Percentiles rank a stretch among this genome's conserved stretches.
Conservation (phyloP, 345 rosid genomes). For the Hirschfeldia incana region DNA sequence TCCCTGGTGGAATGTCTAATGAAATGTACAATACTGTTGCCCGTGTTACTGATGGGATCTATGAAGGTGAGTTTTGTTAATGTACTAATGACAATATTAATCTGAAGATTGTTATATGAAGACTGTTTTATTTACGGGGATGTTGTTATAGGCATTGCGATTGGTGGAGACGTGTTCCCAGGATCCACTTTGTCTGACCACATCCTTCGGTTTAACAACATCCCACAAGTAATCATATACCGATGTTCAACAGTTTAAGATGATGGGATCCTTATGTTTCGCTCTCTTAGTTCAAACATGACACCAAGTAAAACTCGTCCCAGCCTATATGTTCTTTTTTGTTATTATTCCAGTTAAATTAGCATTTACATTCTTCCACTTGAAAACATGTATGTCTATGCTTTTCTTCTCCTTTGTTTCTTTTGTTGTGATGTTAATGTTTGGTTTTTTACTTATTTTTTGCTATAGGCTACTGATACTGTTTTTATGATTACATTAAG, state of each 20-base stretch:
- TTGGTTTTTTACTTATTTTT: neutral
- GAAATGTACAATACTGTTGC: no score
- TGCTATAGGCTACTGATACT: neutral
- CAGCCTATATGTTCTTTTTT: neutral
- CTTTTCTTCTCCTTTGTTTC: neutral
- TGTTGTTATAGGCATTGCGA: conserved; percentile 74
- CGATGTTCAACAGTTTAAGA: no score
- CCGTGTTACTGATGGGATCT: no score
- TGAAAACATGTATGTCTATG: neutral
- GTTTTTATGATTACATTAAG: neutral
- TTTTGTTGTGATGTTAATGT: neutral
- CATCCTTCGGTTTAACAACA: conserved; percentile 89
- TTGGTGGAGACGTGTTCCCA: conserved; percentile 98
- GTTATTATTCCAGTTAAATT: neutral
- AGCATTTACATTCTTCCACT: neutral
- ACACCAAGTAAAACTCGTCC: neutral
- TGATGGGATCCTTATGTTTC: no score
- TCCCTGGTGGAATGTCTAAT: no score
- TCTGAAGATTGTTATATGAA: no score
- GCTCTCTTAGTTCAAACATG: no score
- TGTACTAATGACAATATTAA: no score
- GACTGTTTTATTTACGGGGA: neutral
- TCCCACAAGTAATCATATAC: conserved; percentile 65
- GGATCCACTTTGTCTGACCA: conserved; percentile 97
- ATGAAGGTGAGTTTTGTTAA: no score